These are phyloP conservation scores for Nothomitra cinnamomea DNA, from an alignment of 2,329 filamentous ascomycete species.

Conservation along the genomic window DNA sequence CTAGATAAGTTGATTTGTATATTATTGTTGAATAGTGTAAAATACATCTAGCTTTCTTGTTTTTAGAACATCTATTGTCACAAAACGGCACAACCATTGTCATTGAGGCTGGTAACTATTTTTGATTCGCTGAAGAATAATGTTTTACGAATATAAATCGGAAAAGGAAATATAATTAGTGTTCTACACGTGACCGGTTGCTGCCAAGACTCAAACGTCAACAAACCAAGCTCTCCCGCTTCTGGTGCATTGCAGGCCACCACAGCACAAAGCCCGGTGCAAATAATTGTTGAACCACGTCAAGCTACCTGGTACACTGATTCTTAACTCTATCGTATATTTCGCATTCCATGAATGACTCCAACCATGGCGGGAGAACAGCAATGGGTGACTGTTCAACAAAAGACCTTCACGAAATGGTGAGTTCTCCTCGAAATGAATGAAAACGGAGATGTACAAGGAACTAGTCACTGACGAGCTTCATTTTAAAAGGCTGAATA, in stretches of 20 bases:
- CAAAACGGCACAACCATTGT: no score
- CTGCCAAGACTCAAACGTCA: slow-evolving; percentile 1
- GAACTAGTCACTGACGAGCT: background rate
- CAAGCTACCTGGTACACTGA: background rate
- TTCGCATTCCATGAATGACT: background rate
- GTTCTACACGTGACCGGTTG: background rate
- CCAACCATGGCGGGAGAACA: background rate
- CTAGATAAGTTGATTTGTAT: background rate
- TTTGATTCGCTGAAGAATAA: no score
- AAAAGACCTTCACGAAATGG: slow-evolving; percentile 99
- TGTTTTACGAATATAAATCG: no score
- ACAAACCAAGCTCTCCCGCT: background rate
- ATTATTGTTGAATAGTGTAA: background rate
- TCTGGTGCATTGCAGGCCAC: background rate
- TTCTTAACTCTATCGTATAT: background rate
- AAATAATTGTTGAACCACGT: background rate
- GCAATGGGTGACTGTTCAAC: slow-evolving; percentile 58
- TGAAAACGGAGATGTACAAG: slow-evolving; percentile 4
- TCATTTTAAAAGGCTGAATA: slow-evolving; percentile 58
- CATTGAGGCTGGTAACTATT: no score
- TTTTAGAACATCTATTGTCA: background rate
- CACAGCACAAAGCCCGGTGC: background rate
- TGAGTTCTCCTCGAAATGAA: slow-evolving; percentile 21
- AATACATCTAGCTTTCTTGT: no score
- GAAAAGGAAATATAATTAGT: background rate